Evolutionary conservation across 2,329 filamentous ascomycete species (phyloP).

Genomic region (Coniochaeta ligniaria): DNA sequence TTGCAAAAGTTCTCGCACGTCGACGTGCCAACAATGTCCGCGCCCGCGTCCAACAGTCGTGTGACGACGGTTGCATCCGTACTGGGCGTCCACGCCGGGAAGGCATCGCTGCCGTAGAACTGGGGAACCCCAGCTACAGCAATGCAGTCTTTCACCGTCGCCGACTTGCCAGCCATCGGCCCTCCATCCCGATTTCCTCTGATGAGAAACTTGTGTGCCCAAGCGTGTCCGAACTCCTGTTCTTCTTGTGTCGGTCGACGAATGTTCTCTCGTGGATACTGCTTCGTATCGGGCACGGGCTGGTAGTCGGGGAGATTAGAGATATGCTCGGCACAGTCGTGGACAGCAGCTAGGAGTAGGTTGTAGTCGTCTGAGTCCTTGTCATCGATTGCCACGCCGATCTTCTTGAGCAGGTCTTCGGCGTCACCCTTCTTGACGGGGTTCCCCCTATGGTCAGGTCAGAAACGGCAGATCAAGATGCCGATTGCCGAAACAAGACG

Average conservation of each 20-base stretch:
- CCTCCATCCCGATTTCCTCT: conserved; percentile 18
- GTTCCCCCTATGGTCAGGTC: conserved; percentile 21
- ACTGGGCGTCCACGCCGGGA: conserved; percentile 39
- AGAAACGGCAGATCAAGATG: background rate
- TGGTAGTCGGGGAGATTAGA: conserved; percentile 38
- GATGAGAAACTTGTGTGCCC: conserved; percentile 43
- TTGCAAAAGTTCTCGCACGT: conserved; percentile 48
- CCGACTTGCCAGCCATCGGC: conserved; percentile 31
- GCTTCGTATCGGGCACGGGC: conserved; percentile 28
- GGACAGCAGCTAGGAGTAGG: conserved; percentile 40
- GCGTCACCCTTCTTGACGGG: conserved; percentile 32
- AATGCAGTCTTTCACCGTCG: conserved; percentile 48
- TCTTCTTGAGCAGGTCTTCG: conserved; percentile 22
- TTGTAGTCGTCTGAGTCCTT: conserved; percentile 35
- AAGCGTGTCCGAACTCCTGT: conserved; percentile 39
- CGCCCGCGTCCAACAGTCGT: conserved; percentile 41
- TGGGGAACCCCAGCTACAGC: conserved; percentile 46
- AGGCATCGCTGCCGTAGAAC: conserved; percentile 43
- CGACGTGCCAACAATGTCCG: conserved; percentile 39
- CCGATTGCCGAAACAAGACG: background rate
- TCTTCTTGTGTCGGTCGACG: conserved; percentile 29
- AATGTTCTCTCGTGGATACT: conserved; percentile 36
- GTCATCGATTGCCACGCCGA: conserved; percentile 27
- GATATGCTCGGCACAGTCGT: conserved; percentile 40
- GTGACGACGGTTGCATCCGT: conserved; percentile 48